Base-by-base conservation (phyloP, 352 stramenopile genomes). In the Pseudoperonospora humuli region DNA sequence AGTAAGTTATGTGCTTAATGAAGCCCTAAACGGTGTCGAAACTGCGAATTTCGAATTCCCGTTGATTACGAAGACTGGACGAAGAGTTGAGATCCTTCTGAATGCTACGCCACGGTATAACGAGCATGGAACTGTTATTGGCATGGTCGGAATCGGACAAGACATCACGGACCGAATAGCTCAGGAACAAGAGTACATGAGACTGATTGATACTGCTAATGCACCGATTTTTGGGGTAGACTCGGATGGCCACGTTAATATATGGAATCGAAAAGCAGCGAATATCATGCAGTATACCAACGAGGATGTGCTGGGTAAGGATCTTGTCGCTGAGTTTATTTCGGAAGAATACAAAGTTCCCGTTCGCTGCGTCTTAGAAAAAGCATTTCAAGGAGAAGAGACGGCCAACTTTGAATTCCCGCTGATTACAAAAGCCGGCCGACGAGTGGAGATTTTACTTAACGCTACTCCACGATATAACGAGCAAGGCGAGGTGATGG, bases 181-280 rank as follows among this genome's bases (percentile, higher is more conserved):
- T 0, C 67, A 81, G 32, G 68, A 92, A 15, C 75, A 86, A 42
- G 83, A 86, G 35, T 80, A 84, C 40, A 69, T 56, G 41, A 50
- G 70, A 13, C 40, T 87, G n/a, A 80, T 88, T 26, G 75, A 87
- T 46, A 82, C 64, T 29, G 72, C 75, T 0, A 85, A 87, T 41
- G 63, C 70, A 37, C 67, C 73, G 11, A 85, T 85, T 37, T 82
- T 87, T 58, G 75, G 72, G 24, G 64, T 85, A 17, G 71, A 87
- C 43, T 45, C 43, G 20, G 56, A 86, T 13, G 66, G 67, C 0
- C 31, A 36, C 17, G 69, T 84, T 1, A 84, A 82, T 33, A 79
- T 81, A 32, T 83, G 70, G 73, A 85, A 85, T 45, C 51, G 53
- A 33, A 78, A 72, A 54, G 70, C 70, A 34, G 67, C 66, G 5